A percentile compares a stretch with the other conserved stretches of the same genome.
Evolutionary conservation across 495 filamentous ascomycete species (phyloP).

Genomic region (Xylaria palmicola): DNA sequence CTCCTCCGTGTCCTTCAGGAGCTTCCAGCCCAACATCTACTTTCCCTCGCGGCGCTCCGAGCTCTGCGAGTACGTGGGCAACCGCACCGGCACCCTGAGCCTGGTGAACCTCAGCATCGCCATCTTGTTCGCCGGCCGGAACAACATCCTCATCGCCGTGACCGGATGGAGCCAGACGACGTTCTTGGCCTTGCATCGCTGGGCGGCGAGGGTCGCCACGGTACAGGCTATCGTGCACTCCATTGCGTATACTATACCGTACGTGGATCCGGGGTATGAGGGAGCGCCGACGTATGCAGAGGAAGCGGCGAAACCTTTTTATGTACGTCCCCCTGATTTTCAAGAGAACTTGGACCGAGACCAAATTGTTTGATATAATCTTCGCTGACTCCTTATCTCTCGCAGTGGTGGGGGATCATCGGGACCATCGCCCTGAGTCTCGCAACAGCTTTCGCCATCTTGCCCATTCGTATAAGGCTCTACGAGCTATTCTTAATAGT

Average conservation of each 20-base stretch:
- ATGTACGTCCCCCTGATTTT: conserved; percentile 1
- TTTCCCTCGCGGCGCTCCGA: conserved; percentile 23
- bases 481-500: conserved; percentile 46
- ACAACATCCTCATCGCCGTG: conserved; percentile 48
- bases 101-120: conserved; percentile 35
- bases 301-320: conserved; percentile 8
- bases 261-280: conserved; percentile 3
- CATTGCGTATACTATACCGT: conserved; percentile 9
- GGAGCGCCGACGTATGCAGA: conserved; percentile 1
- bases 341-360: too few species aligned
- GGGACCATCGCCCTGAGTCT: conserved; percentile 28
- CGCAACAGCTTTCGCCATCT: conserved; percentile 15
- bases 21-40: conserved; percentile 31
- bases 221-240: conserved; percentile 41
- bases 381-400: conserved; percentile 20
- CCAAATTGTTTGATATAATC: too few species aligned
- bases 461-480: conserved; percentile 27
- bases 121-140: conserved; percentile 40
- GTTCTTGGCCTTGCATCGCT: conserved; percentile 48
- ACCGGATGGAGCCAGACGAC: conserved; percentile 50
- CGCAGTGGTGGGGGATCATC: conserved; percentile 37
- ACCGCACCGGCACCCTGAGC: conserved; percentile 39
- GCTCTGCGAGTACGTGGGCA: conserved; percentile 38
- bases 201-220: conserved; percentile 41
- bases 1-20: conserved; percentile 28